These are phyloP conservation scores for Dimocarpus longan DNA, from an alignment of 345 rosid species.

Conservation along the genomic window DNA sequence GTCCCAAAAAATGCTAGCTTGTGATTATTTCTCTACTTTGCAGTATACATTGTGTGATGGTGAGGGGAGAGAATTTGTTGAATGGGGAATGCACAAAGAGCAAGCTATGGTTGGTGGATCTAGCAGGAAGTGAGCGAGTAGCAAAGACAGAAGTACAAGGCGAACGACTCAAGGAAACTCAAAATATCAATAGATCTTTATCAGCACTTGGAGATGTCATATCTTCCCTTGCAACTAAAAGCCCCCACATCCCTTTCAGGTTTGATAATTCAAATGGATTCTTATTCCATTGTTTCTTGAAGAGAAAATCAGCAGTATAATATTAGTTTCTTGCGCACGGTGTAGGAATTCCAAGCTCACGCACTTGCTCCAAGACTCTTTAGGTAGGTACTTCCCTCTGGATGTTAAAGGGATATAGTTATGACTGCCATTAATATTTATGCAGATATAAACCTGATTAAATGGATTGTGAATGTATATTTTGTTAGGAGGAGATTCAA, in stretches of 20 bases:
- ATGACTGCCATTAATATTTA: not conserved
- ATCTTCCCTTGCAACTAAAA: conserved; percentile 89
- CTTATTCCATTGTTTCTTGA: not conserved
- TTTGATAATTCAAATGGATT: conserved; percentile 14
- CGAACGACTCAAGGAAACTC: conserved; percentile 95
- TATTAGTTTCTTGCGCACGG: conserved; percentile 6
- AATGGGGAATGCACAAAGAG: conserved; percentile 88
- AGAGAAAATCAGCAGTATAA: not conserved
- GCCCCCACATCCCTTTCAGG: conserved; percentile 95
- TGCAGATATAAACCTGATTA: conserved; percentile 16
- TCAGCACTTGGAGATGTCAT: conserved; percentile 99
- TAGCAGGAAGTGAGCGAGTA: conserved; percentile 98
- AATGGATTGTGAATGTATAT: conserved; percentile 15
- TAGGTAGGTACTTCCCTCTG: conserved; percentile 62
- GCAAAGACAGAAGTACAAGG: conserved; percentile 95
- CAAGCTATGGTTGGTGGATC: conserved; percentile 95
- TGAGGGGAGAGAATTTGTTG: conserved; percentile 80
- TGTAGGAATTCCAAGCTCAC: conserved; percentile 98
- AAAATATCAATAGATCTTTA: conserved; percentile 89
- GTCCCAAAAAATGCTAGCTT: not conserved
- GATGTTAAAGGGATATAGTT: not conserved
- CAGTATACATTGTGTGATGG: conserved; percentile 95
- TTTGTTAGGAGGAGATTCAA: conserved; percentile 88
- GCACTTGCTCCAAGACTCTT: conserved; percentile 93
- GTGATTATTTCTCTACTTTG: conserved; percentile 5